phyloP scores from a whole-genome alignment of 2,329 filamentous ascomycete genomes.

The Alternaria viburni region DNA sequence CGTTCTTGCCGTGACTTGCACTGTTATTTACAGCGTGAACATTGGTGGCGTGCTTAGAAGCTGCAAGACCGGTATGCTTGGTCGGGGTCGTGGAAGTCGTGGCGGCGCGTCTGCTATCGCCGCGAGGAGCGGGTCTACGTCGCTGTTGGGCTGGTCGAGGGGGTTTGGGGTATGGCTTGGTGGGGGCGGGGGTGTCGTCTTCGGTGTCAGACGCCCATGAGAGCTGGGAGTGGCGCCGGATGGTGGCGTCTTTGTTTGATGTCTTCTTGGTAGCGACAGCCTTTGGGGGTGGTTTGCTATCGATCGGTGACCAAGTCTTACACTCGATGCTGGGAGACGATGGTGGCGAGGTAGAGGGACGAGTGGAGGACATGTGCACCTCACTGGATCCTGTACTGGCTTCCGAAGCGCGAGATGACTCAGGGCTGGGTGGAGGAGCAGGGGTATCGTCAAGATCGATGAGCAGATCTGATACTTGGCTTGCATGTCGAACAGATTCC shows the following conservation, averaged over 20 bases:
- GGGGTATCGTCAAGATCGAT: slow-evolving; percentile 16
- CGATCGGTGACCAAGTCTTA: neutral
- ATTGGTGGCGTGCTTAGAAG: neutral
- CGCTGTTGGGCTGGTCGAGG: neutral
- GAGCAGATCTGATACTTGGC: slow-evolving; percentile 5
- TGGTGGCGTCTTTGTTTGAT: neutral
- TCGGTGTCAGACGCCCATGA: slow-evolving; percentile 12
- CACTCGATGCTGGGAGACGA: neutral
- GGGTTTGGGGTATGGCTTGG: neutral
- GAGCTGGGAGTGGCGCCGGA: slow-evolving; percentile 15
- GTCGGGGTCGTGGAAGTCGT: neutral
- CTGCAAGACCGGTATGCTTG: neutral
- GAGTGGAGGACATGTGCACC: neutral
- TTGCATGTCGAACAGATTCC: neutral
- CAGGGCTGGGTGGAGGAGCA: slow-evolving; percentile 1
- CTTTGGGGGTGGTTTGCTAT: neutral
- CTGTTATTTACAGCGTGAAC: neutral
- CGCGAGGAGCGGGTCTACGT: neutral
- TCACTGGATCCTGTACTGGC: neutral
- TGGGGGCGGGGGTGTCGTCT: neutral
- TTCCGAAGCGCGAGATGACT: neutral
- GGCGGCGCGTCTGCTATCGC: too few species aligned
- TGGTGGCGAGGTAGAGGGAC: neutral
- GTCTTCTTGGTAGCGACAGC: neutral
- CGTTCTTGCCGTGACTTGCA: neutral